Evolutionary conservation across 2,329 filamentous ascomycete genomes (phyloP), one percentile per base, ranked within the genome.

Genomic region (Teratosphaeria zuluensis): DNA sequence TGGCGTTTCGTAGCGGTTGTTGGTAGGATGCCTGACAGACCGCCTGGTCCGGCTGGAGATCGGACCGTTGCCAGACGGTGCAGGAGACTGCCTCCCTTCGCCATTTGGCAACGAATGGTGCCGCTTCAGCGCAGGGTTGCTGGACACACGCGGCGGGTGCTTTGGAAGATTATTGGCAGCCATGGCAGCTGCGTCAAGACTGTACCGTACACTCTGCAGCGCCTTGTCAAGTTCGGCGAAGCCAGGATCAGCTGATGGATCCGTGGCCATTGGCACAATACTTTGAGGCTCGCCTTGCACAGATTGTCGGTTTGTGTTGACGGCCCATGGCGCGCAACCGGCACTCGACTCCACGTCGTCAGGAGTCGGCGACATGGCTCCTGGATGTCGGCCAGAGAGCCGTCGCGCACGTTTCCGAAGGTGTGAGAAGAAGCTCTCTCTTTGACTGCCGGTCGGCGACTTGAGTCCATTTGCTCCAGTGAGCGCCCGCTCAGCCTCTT

Each of bases 341-440:
- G 89, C 90, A 69, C 92, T 92, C n/a, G 91, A 88, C 52, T 54
- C 52, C 57, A 95, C 79, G 69, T 97, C 92, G 66, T 96, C 92
- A 58, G 86, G 85, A 51, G 82, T 84, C 8, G 90, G 88, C 19
- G 90, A 89, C 59, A 88, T 84, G 7, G 90, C 87, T 14, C 85
- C 86, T 19, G 57, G 89, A 70, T 96, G 91, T 59, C 92, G 86
- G 53, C 94, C 94, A 30, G 94, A 99, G 61, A 99, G 86, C 65
- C 94, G 84, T 66, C 94, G 84, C 31, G 95, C 94, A 56, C 92
- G 87, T 75, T 99, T 99, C 58, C 94, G 84, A 7, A 99, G 81
- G 72, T 99, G 94, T 0, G 94, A 97, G 76, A 99, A 99, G 79
- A 99, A 99, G 74, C 94, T 90, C 73, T 99, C 94, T 70, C 95